Base-by-base conservation (phyloP, 495 filamentous ascomycete species). In the Hypoxylon crocopeplum region DNA sequence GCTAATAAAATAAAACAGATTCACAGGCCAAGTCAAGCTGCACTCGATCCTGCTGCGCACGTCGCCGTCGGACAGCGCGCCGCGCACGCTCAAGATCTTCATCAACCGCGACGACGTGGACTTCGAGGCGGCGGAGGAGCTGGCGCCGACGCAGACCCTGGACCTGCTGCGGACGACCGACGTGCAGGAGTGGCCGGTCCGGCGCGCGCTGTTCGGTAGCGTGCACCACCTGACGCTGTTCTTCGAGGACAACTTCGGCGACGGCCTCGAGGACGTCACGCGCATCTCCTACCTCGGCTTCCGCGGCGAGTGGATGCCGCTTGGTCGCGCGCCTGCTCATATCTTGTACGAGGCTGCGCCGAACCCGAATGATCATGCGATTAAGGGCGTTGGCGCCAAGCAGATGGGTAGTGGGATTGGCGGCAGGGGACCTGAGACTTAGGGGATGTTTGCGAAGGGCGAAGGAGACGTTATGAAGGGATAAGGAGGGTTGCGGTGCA, bases 291-390 rank as follows among this genome's bases (percentile, higher is more conserved):
- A 96, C 72, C 57, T 98, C 48, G 94, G 91, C 0, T 97, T 98
- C 77, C 92, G 90, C 72, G 94, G 94, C 24, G 89, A 96, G 66
- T 97, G 90, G 76, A 90, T 92, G 84, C 84, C 86, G 66, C 70
- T 96, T 64, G 92, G 87, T 15, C 82, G 88, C 37, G 92, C 95
- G 68, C 91, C 94, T 11, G 75, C 88, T 3, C 89, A 88, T 54
- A 89, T 97, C 59, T 60, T 96, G 40, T 98, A 98, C 72, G 94
- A 98, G 81, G 89, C 91, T 15, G 93, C 94, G 12, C 87, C 94
- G 24, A 97, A 97, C 64, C 93, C 93, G 12, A 81, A 72, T 48
- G 94, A 98, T 75, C 94, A 98, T 77, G 78, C 66, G 38, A 15
- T 83, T 2, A 79, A 77, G 69, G 77, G 78, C 21, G 73, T 73